Conservation (phyloP, 129 eudicot genomes). For the Chrysanthemum makinoi region DNA sequence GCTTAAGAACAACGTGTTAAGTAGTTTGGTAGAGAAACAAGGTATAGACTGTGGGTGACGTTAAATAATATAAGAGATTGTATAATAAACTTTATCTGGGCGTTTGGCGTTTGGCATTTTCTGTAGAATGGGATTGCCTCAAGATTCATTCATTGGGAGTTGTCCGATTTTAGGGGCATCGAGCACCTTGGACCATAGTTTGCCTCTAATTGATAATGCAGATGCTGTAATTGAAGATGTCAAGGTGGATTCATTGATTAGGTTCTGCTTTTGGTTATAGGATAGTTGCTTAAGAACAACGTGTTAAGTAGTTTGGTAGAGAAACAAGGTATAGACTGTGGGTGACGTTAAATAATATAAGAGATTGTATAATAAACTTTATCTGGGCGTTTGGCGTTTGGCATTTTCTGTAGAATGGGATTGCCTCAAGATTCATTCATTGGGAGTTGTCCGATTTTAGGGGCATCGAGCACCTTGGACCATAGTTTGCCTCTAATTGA, state of each 20-base stretch:
- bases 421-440: conserved; percentile 60
- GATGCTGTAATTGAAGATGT: too few species aligned
- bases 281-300: conserved; percentile 4
- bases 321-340: too few species aligned
- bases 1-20: too few species aligned
- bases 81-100: conserved; percentile 7
- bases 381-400: conserved; percentile 6
- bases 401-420: conserved; percentile 45
- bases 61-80: neutral
- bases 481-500: conserved; percentile 30
- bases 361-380: conserved; percentile 2
- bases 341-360: too few species aligned
- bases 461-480: conserved; percentile 32
- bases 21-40: too few species aligned
- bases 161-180: conserved; percentile 31
- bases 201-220: conserved; percentile 17
- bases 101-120: neutral
- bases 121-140: conserved; percentile 76
- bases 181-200: conserved; percentile 31
- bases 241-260: neutral
- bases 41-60: too few species aligned
- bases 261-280: conserved; percentile 8
- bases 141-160: conserved; percentile 41
- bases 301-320: too few species aligned
- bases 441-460: conserved; percentile 35